Evolutionary conservation across 1,284 basidiomycete genomes (phyloP).

Genomic region (Vanrija pseudolonga): DNA sequence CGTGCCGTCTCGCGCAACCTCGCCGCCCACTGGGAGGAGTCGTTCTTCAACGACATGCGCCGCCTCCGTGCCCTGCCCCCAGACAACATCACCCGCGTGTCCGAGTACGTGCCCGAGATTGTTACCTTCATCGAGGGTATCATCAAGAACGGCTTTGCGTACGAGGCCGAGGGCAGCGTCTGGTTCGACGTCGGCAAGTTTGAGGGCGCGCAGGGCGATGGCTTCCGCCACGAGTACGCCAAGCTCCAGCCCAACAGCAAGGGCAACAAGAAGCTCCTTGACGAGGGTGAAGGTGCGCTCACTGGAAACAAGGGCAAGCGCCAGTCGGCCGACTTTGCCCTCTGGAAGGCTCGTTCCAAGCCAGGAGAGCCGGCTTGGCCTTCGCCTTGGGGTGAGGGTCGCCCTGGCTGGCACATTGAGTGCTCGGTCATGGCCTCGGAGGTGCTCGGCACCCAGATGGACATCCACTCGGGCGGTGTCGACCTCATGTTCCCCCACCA

Average conservation of each 20-base stretch:
- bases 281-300: slow-evolving; percentile 88
- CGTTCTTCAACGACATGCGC: slow-evolving; percentile 91
- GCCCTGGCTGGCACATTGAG: slow-evolving; percentile 99
- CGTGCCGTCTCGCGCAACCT: slow-evolving; percentile 73
- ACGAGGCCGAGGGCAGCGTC: slow-evolving; percentile 81
- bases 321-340: slow-evolving; percentile 75
- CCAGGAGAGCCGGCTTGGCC: slow-evolving; percentile 97
- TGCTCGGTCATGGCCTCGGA: slow-evolving; percentile 98
- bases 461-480: slow-evolving; percentile 95
- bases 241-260: slow-evolving; percentile 95
- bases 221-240: slow-evolving; percentile 74
- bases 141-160: slow-evolving; percentile 84
- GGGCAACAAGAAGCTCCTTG: slow-evolving; percentile 82
- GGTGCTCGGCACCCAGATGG: slow-evolving; percentile 87
- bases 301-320: slow-evolving; percentile 61
- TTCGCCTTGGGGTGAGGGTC: slow-evolving; percentile 92
- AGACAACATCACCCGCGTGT: slow-evolving; percentile 89
- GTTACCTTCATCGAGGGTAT: slow-evolving; percentile 84
- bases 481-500: slow-evolving; percentile 99
- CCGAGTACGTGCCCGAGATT: slow-evolving; percentile 95
- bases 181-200: slow-evolving; percentile 94
- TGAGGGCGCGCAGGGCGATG: slow-evolving; percentile 59
- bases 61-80: slow-evolving; percentile 81
- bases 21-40: slow-evolving; percentile 83
- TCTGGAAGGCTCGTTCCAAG: slow-evolving; percentile 93